Evolutionary conservation across 2,329 filamentous ascomycete species (phyloP).

Genomic region (Aspergillus puulaauensis): DNA sequence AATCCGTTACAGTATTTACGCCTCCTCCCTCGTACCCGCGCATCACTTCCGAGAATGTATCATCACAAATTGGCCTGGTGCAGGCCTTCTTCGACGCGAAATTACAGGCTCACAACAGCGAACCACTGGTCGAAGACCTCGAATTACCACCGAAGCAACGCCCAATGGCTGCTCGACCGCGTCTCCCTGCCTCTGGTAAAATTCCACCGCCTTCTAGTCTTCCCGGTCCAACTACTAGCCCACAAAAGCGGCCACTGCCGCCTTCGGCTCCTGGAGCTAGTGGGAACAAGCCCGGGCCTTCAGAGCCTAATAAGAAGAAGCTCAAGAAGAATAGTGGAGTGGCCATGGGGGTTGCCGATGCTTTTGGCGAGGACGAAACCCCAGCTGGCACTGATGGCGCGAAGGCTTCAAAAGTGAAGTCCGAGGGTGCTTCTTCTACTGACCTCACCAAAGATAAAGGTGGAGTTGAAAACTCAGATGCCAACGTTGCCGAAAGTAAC

Average conservation of each 20-base stretch:
- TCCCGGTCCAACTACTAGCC: conserved; percentile 35
- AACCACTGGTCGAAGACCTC: conserved; percentile 88
- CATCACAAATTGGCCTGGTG: conserved; percentile 79
- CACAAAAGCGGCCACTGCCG: conserved; percentile 41
- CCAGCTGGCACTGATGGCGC: conserved; percentile 17
- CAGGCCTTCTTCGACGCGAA: conserved; percentile 91
- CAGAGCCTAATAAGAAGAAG: conserved; percentile 45
- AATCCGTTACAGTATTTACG: conserved; percentile 58
- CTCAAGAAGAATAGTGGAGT: conserved; percentile 41
- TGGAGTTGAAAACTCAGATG: conserved; percentile 11
- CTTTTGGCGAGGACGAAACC: conserved; percentile 27
- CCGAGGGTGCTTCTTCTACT: conserved; percentile 22
- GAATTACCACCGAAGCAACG: conserved; percentile 91
- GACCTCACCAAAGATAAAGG: conserved; percentile 18
- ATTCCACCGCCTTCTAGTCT: conserved; percentile 38
- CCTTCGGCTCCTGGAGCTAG: conserved; percentile 23
- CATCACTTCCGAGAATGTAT: conserved; percentile 74
- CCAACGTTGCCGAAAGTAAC: conserved; percentile 10
- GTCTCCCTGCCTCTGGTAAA: conserved; percentile 48
- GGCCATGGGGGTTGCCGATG: conserved; percentile 26
- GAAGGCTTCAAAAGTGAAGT: conserved; percentile 35
- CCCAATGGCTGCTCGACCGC: conserved; percentile 42
- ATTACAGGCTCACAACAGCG: conserved; percentile 77
- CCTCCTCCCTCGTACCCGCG: conserved; percentile 71
- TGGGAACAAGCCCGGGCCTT: conserved; percentile 25